Evolutionary conservation across 148 eudicot genomes (phyloP), one percentile per base, ranked within the genome.

Genomic region (Talinum fruticosum): DNA sequence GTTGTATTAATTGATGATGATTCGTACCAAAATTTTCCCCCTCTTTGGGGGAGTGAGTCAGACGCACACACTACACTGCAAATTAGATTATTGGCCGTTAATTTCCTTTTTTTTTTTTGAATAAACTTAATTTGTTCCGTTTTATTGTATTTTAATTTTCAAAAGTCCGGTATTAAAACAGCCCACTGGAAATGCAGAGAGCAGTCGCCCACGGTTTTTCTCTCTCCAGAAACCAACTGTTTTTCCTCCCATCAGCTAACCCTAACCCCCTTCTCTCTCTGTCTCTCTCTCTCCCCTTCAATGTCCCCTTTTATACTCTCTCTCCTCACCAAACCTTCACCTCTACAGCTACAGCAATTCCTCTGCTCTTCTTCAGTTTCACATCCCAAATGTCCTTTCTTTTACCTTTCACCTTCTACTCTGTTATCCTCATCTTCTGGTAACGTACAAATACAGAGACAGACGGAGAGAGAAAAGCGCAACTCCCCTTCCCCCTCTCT

Each of bases 181-280:
- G 88, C 84, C 88, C 88, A 86, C 74, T 54, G 86, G 75, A 83
- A 86, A 78, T 19, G 35, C 3, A 32, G 33, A 72, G 26, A 47
- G 45, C 74, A 74, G 71, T 72, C 75, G 86, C 89, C 85, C 89
- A 77, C 81, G 89, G 89, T 86, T 86, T 86, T 79, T 44, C 61
- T 69, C 68, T 33, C 74, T 65, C 47, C 64, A 49, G 12, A 72
- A 59, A 74, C 67, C 79, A 75, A 71, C 88, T 66, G 75, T 85
- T 66, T 45, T 64, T 65, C 19, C 54, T 54, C 30, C 21, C 35
- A 49, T 16, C 41, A 8, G n/a, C 41, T 34, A 34, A 54, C 45
- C 23, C 69, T 30, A 34, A 29, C 35, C 32, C 68, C 34, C 68
- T 65, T 32, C 69, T 67, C 41, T 34, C 33, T 67, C 71, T 41